Conservation (phyloP, 192 early-diverging fungal species). For the Coemansia furcata region DNA sequence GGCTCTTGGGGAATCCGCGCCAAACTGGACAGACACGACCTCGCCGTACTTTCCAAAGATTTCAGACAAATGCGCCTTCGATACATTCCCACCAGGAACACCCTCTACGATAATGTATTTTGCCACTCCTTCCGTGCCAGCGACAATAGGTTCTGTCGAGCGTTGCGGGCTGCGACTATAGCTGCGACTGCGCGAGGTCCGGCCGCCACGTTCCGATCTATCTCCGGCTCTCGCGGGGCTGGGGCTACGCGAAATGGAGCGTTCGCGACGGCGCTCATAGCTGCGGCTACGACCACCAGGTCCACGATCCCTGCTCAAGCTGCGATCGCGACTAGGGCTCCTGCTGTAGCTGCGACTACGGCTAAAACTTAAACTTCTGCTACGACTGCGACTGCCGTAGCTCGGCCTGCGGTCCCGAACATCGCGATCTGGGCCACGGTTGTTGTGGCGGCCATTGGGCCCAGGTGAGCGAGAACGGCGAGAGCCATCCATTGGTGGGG, state of each 20-base stretch:
- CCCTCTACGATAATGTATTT: constrained; percentile 3
- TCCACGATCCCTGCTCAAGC: constrained; percentile 1
- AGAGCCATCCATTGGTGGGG: constrained; percentile 19
- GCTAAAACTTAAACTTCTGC: constrained; percentile 15
- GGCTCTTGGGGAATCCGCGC: not conserved
- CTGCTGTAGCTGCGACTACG: constrained; percentile 23
- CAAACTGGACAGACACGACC: not conserved
- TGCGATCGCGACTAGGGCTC: constrained; percentile 3
- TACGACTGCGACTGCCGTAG: not conserved
- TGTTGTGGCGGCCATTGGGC: not conserved
- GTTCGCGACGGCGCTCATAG: constrained; percentile 1
- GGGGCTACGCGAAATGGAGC: constrained; percentile 28
- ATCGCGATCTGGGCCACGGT: not conserved
- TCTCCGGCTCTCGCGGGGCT: not conserved
- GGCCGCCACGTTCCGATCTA: not conserved
- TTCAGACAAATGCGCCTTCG: constrained; percentile 20
- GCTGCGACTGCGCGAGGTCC: constrained; percentile 7
- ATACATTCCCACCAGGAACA: not conserved
- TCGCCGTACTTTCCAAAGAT: constrained; percentile 27
- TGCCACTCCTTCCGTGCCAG: not conserved
- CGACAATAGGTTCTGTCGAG: not conserved
- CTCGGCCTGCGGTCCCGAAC: not conserved
- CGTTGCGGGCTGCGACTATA: not conserved
- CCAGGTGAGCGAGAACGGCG: not conserved
- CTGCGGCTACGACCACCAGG: constrained; percentile 1